phyloP scores from a whole-genome alignment of 1,284 basidiomycete genomes.

The Tetrapyrgos nigripes region DNA sequence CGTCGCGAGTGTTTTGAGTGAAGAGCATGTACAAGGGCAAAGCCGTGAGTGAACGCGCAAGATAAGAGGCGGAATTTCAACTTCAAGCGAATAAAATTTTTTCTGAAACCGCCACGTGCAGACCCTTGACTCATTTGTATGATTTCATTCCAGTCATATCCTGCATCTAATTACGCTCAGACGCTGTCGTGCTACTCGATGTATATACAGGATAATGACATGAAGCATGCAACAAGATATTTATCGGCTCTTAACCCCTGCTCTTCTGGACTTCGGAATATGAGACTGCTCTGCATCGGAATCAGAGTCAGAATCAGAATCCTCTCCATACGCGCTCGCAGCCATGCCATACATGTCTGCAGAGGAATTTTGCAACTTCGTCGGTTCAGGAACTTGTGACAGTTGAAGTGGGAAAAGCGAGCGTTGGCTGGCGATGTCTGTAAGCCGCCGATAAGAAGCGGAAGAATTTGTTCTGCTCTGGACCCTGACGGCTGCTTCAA shows the following conservation, averaged over 20 bases:
- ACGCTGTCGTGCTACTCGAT: no score
- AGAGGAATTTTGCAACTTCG: constrained; percentile 28
- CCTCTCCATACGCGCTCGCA: constrained; percentile 40
- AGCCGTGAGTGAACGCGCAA: constrained; percentile 9
- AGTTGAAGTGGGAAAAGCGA: constrained; percentile 42
- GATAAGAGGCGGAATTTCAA: constrained; percentile 1
- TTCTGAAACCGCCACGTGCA: neutral
- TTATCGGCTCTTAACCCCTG: constrained; percentile 45
- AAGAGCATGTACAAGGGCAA: constrained; percentile 74
- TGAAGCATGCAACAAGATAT: neutral
- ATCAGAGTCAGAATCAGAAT: constrained; percentile 47
- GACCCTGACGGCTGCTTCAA: constrained; percentile 29
- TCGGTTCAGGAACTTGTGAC: constrained; percentile 30
- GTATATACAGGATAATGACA: no score
- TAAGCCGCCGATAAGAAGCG: constrained; percentile 50
- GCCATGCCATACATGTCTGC: constrained; percentile 40
- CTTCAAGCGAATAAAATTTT: neutral
- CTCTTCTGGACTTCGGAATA: constrained; percentile 63
- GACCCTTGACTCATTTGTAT: no score
- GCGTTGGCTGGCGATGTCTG: constrained; percentile 56
- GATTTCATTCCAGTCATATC: no score
- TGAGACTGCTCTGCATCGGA: constrained; percentile 54
- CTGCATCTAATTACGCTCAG: no score
- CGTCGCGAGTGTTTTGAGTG: constrained; percentile 85
- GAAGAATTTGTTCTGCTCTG: constrained; percentile 25